Base-by-base conservation (phyloP, 2,329 filamentous ascomycete species). In the Capronia epimyces region DNA sequence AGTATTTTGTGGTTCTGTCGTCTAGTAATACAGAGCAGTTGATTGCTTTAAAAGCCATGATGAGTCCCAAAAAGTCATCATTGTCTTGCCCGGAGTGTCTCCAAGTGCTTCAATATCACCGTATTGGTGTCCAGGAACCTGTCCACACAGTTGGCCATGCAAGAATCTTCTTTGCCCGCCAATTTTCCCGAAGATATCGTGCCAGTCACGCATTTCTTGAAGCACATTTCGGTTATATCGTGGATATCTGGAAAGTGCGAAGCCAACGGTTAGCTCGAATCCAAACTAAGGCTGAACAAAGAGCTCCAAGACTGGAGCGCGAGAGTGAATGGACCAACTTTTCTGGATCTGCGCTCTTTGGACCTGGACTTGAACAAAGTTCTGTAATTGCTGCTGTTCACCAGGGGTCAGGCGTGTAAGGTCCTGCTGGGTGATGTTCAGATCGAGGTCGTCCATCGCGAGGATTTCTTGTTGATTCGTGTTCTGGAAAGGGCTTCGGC, bases 101-200 rank as follows among this genome's bases (percentile, higher is more conserved):
- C 83, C 64, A 97, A 73, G 67, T 96, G 86, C 75, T 83, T 85
- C 69, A 96, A 75, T n/a, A 95, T 86, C 46, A 88, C 75, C 59
- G 87, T 72, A 71, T 91, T 93, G 57, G 89, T 80, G 70, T 98
- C 93, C 73, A 97, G 78, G 72, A 94, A 97, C 50, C 93, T 79
- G 64, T 95, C 87, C 50, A 97, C 89, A 66, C 93, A 98, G 75
- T 95, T 96, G 68, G 83, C 77, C 67, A 95, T 79, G 69, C 93
- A 98, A 7, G 76, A 72, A 73, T 93, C 84, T 74, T 98, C 93
- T 55, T 71, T 75, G 64, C 78, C 80, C 60, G 94, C 88, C 60
- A 98, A 75, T 63, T 82, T 80, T 22, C 82, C 80, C 55, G 77
- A 79, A 61, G 83, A 83, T 67, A 96, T 84, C 51, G 76, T 77